Conservation (phyloP, 108 stramenopile genomes). For the Fragilariopsis cylindrus region DNA sequence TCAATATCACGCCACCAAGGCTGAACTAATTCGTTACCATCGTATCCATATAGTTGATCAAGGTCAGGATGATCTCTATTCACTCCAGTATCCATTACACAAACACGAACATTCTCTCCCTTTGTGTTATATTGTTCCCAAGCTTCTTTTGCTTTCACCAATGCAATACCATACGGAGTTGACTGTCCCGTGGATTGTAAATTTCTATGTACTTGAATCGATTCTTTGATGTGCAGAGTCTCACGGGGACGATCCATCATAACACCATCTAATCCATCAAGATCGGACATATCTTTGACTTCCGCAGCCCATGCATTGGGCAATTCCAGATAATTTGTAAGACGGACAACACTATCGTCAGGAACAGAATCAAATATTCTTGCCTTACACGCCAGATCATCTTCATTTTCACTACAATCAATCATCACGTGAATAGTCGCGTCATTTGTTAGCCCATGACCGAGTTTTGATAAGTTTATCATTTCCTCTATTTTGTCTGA, state of each 20-base stretch:
- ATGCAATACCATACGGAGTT: conserved; percentile 20
- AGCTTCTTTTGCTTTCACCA: conserved; percentile 23
- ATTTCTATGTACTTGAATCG: conserved; percentile 17
- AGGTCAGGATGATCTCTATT: conserved; percentile 37
- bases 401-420: neutral
- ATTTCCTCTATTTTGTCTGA: neutral
- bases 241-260: conserved; percentile 10
- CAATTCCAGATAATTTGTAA: conserved; percentile 6
- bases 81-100: conserved; percentile 54
- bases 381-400: neutral
- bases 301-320: neutral
- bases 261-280: neutral
- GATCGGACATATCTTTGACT: conserved; percentile 5
- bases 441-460: neutral
- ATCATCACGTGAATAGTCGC: conserved; percentile 5
- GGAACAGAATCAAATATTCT: conserved; percentile 9
- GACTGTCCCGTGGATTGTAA: conserved; percentile 14
- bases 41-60: conserved; percentile 11
- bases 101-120: conserved; percentile 40
- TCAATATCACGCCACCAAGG: conserved; percentile 42
- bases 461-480: neutral
- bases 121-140: conserved; percentile 9
- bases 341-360: neutral
- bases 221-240: conserved; percentile 21
- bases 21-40: conserved; percentile 26